Base-by-base conservation (phyloP, 768 basidiomycete species). In the Auriscalpium vulgare region DNA sequence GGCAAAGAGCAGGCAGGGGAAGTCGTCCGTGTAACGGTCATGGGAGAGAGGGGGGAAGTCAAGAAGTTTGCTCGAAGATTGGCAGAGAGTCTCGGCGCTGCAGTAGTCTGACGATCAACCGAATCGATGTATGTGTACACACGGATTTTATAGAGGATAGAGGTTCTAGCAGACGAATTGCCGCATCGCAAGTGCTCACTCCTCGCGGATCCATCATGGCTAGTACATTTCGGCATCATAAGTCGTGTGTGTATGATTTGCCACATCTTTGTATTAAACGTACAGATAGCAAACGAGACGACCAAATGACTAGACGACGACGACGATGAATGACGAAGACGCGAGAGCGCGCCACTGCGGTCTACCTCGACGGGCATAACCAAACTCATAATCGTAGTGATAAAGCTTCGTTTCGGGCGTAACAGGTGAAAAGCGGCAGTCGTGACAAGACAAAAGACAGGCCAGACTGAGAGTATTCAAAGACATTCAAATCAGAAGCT, bases 31-130 rank as follows among this genome's bases (percentile, higher is more conserved):
- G 60, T 95, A 67, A 95, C 92, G n/a, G 78, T 89, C 34, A 97
- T 97, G 95, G 94, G 94, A 9, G 87, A 89, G 66, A 75, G 85
- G 46, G 92, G 91, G 11, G 90, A 93, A 68, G 83, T 91, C 50
- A 78, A 73, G 61, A 69, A 80, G 56, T 74, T 81, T 36, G 78
- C 83, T 43, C 70, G 71, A 55, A 77, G 68, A 62, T 77, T 97
- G 37, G 78, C 84, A 51, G 69, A 64, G 48, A 65, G 61, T 21
- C 62, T 88, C 40, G 72, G 70, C 13, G 76, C 69, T 37, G 57
- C 65, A 37, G 54, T 78, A 51, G 48, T 51, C 11, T 43, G 7
- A 5, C 2, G 29, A 29, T 4, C 29, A 29, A 29, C 23, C 23
- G 23, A 29, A 2, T 29, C 23, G 23, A 29, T 29, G 23, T 29